A percentile compares a stretch with the other conserved stretches of the same genome.
Conservation (phyloP, 1,284 basidiomycete species). For the Fomitopsis pinicola region DNA sequence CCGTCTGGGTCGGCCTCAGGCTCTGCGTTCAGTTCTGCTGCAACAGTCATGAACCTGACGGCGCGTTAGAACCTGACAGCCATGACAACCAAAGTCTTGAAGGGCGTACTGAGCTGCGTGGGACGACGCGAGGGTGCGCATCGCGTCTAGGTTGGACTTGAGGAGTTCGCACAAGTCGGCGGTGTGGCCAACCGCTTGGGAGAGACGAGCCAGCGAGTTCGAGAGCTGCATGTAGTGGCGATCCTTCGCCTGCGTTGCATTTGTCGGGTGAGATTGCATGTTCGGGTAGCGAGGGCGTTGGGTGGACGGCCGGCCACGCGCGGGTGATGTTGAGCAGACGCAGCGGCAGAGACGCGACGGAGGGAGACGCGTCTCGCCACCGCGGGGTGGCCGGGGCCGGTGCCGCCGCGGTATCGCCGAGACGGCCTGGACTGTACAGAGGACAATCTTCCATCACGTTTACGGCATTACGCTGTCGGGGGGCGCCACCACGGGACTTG, state of each 20-base stretch:
- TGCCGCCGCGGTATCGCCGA: not conserved
- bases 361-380: not conserved
- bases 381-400: not conserved
- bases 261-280: constrained; percentile 37
- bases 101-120: constrained; percentile 65
- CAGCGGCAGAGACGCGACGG: not conserved
- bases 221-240: constrained; percentile 67
- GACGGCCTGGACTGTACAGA: not conserved
- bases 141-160: constrained; percentile 65
- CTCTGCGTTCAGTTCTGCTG: constrained; percentile 49
- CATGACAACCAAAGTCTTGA: not conserved
- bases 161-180: constrained; percentile 69
- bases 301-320: too few relatives aligned
- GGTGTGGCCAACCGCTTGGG: constrained; percentile 57
- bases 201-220: constrained; percentile 54
- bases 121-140: constrained; percentile 64
- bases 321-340: not conserved
- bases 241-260: constrained; percentile 70
- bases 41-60: constrained; percentile 63
- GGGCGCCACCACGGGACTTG: not conserved
- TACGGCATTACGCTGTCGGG: not conserved
- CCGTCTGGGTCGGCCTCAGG: constrained; percentile 18
- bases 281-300: not conserved
- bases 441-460: not conserved
- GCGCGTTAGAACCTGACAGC: constrained; percentile 17